Evolutionary conservation across 1,139 yeast species (phyloP).

Genomic region (Yamadazyma taylorii): DNA sequence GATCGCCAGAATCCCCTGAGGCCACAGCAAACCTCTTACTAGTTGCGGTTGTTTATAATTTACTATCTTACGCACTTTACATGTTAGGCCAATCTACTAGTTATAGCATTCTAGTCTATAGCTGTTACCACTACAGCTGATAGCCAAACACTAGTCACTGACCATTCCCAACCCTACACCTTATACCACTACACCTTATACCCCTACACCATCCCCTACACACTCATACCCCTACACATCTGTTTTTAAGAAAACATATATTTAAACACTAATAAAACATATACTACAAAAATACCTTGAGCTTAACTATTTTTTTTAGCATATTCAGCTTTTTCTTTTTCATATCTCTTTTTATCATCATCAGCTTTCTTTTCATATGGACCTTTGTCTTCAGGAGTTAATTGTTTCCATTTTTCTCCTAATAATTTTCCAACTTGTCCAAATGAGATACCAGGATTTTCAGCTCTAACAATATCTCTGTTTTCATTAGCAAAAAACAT

Average conservation of each 20-base stretch:
- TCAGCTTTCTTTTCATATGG: slow-evolving; percentile 94
- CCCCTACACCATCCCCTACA: no score
- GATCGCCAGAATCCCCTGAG: no score
- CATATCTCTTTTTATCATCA: slow-evolving; percentile 96
- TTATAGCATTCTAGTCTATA: no score
- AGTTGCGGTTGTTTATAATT: no score
- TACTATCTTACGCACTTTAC: no score
- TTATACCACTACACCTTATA: no score
- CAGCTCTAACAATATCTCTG: slow-evolving; percentile 92
- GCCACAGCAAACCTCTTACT: no score
- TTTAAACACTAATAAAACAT: slow-evolving; percentile 15
- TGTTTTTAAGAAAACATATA: slow-evolving; percentile 6
- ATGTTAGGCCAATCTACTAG: no score
- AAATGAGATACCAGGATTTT: slow-evolving; percentile 90
- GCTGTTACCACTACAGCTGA: no score
- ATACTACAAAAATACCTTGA: slow-evolving; percentile 14
- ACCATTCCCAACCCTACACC: no score
- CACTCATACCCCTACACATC: no score
- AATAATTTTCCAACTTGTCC: slow-evolving; percentile 90
- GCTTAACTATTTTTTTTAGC: slow-evolving; percentile 43
- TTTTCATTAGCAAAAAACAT: slow-evolving; percentile 98
- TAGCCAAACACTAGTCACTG: no score
- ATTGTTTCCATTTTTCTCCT: slow-evolving; percentile 96
- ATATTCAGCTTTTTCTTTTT: slow-evolving; percentile 91
- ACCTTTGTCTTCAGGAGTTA: slow-evolving; percentile 73